Percentiles rank a stretch among this genome's conserved stretches.
phyloP scores from a whole-genome alignment of 805 yeast species.

The Myxozyma nipponensis region DNA sequence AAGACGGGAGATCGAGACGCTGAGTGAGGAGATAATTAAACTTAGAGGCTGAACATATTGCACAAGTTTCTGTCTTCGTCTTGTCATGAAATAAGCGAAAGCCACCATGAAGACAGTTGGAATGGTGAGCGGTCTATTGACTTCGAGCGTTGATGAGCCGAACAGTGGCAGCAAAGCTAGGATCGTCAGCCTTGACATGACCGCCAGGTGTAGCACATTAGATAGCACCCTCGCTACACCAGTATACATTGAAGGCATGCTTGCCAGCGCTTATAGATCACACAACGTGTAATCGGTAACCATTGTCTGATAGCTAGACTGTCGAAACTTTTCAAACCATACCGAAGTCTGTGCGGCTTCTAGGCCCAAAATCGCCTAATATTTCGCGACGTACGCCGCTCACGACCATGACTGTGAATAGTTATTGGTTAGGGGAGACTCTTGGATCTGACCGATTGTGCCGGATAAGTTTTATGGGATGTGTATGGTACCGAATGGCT shows the following conservation, averaged over 20 bases:
- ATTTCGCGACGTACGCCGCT: no score
- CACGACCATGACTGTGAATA: no score
- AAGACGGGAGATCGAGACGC: conserved; percentile 2
- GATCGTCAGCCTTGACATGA: conserved; percentile 2
- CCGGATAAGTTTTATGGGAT: no score
- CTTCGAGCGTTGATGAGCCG: conserved; percentile 8
- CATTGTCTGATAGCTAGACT: no score
- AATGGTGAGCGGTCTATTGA: conserved; percentile 7
- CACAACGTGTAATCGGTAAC: no score
- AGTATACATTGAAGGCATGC: background rate
- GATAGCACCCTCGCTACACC: conserved; percentile 6
- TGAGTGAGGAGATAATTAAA: conserved; percentile 1
- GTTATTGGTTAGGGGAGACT: no score
- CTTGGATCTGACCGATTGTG: no score
- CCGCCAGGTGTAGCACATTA: conserved; percentile 13
- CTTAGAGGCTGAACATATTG: conserved; percentile 1
- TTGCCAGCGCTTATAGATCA: no score
- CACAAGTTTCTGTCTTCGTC: background rate
- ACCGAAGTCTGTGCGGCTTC: no score
- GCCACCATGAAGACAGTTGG: conserved; percentile 4
- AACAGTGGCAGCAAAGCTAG: conserved; percentile 11
- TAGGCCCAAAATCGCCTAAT: no score
- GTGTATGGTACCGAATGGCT: no score
- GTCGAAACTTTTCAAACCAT: no score
- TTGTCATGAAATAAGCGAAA: background rate